A percentile compares a stretch with the other conserved stretches of the same genome.
These are phyloP conservation scores for Pythium periplocum DNA, from an alignment of 352 stramenopile genomes.

Conservation along the genomic window DNA sequence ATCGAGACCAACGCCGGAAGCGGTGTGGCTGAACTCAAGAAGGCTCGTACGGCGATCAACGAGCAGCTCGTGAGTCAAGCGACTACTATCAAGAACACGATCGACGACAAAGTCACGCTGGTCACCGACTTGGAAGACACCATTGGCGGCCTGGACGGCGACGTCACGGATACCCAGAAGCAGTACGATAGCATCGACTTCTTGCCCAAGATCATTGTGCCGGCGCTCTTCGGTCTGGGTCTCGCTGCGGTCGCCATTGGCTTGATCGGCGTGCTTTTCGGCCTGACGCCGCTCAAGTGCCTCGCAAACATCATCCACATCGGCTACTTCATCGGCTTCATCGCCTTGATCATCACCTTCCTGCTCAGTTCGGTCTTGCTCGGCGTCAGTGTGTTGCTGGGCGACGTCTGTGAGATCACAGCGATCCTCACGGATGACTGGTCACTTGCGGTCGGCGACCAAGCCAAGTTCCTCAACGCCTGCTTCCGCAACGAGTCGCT, in stretches of 20 bases:
- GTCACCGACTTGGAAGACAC: constrained; percentile 20
- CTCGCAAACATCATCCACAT: constrained; percentile 71
- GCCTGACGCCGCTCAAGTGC: constrained; percentile 48
- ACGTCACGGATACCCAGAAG: constrained; percentile 28
- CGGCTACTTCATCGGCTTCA: constrained; percentile 63
- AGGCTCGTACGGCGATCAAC: constrained; percentile 29
- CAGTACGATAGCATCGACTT: constrained; percentile 40
- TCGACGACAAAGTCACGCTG: constrained; percentile 29
- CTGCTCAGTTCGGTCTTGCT: constrained; percentile 52
- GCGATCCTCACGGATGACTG: constrained; percentile 44
- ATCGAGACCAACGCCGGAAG: constrained; percentile 33
- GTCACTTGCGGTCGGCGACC: constrained; percentile 44
- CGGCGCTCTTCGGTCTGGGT: constrained; percentile 49
- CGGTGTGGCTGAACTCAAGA: constrained; percentile 26
- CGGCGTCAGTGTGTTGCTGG: constrained; percentile 46
- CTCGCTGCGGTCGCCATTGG: constrained; percentile 48
- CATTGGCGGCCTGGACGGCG: constrained; percentile 22
- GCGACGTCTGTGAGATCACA: constrained; percentile 55
- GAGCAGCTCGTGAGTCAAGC: constrained; percentile 32
- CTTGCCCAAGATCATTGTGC: constrained; percentile 31
- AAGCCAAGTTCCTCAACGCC: constrained; percentile 42
- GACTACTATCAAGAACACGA: constrained; percentile 24
- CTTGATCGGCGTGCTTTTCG: constrained; percentile 62
- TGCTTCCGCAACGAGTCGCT: constrained; percentile 63
- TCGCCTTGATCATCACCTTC: constrained; percentile 59